phyloP scores from a whole-genome alignment of 129 eudicot genomes.

The Centella asiatica region DNA sequence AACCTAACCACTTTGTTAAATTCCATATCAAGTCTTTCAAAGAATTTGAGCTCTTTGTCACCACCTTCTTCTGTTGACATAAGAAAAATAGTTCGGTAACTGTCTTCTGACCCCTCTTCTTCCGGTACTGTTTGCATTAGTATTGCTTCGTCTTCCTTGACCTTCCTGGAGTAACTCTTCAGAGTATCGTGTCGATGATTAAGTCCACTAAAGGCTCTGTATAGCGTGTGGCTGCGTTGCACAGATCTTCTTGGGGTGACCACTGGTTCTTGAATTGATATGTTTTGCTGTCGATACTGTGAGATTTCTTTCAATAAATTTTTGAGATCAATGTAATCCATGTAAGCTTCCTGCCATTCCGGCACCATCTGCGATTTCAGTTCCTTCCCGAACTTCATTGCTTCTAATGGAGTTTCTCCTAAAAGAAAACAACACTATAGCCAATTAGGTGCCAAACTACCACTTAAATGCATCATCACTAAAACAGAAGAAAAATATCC shows the following conservation, averaged over 20 bases:
- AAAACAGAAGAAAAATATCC: too few relatives aligned
- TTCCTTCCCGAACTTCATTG: constrained; percentile 9
- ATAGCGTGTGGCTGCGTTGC: constrained; percentile 20
- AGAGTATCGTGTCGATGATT: constrained; percentile 17
- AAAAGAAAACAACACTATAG: too few relatives aligned
- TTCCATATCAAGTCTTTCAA: constrained; percentile 45
- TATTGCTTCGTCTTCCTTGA: constrained; percentile 18
- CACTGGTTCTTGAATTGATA: background rate
- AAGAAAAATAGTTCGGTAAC: constrained; percentile 37
- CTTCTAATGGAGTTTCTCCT: too few relatives aligned
- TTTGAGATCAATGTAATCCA: background rate
- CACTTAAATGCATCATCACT: too few relatives aligned
- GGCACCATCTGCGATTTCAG: constrained; percentile 1
- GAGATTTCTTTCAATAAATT: background rate
- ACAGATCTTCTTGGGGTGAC: background rate
- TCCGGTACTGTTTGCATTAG: constrained; percentile 12
- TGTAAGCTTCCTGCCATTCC: constrained; percentile 13
- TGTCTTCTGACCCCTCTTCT: constrained; percentile 18
- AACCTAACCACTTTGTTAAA: constrained; percentile 46
- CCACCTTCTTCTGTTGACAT: constrained; percentile 51
- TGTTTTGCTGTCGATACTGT: background rate
- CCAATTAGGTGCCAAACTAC: too few relatives aligned
- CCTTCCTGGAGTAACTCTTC: constrained; percentile 11
- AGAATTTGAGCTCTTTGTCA: constrained; percentile 39
- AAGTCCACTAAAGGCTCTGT: constrained; percentile 50